These are phyloP conservation scores for Sphagnurus paluster DNA, from an alignment of 1,284 basidiomycete species.

Conservation along the genomic window DNA sequence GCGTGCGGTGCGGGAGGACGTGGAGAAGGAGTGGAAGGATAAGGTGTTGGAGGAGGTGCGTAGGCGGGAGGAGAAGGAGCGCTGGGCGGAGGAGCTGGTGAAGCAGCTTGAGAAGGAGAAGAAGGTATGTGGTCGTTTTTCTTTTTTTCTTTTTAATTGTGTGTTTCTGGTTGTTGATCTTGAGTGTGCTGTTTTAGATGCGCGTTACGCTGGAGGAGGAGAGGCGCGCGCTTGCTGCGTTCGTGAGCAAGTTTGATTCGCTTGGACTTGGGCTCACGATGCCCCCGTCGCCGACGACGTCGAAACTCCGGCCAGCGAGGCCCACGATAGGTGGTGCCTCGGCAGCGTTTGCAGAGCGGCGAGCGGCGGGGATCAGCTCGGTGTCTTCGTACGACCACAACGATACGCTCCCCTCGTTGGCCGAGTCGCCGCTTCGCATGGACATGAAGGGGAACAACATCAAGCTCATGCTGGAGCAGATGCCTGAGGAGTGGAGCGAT, in stretches of 20 bases:
- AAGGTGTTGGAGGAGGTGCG: slow-evolving; percentile 63
- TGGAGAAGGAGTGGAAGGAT: slow-evolving; percentile 74
- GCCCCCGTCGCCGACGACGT: slow-evolving; percentile 29
- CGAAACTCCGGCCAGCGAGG: slow-evolving; percentile 43
- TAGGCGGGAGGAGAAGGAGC: slow-evolving; percentile 64
- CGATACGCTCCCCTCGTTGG: slow-evolving; percentile 19
- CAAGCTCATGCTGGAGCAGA: slow-evolving; percentile 30
- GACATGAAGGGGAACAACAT: slow-evolving; percentile 24
- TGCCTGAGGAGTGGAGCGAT: slow-evolving; percentile 52
- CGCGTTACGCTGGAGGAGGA: slow-evolving; percentile 71
- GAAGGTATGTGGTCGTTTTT: slow-evolving; percentile 39
- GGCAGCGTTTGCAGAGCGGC: slow-evolving; percentile 48
- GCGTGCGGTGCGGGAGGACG: slow-evolving; percentile 74
- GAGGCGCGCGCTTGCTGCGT: slow-evolving; percentile 69
- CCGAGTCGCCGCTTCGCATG: slow-evolving; percentile 52
- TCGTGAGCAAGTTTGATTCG: slow-evolving; percentile 77
- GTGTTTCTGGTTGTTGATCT: slow-evolving; percentile 5
- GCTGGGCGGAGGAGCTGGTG: slow-evolving; percentile 70
- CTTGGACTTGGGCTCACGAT: slow-evolving; percentile 48
- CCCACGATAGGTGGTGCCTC: slow-evolving; percentile 51
- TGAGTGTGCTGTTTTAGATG: slow-evolving; percentile 23
- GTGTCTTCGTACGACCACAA: background rate
- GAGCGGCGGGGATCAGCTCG: slow-evolving; percentile 5
- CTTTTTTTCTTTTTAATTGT: slow-evolving; percentile 1
- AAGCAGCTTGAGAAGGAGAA: slow-evolving; percentile 75